Evolutionary conservation across 495 filamentous ascomycete genomes (phyloP).

Genomic region (Penicillium ochrochloron): DNA sequence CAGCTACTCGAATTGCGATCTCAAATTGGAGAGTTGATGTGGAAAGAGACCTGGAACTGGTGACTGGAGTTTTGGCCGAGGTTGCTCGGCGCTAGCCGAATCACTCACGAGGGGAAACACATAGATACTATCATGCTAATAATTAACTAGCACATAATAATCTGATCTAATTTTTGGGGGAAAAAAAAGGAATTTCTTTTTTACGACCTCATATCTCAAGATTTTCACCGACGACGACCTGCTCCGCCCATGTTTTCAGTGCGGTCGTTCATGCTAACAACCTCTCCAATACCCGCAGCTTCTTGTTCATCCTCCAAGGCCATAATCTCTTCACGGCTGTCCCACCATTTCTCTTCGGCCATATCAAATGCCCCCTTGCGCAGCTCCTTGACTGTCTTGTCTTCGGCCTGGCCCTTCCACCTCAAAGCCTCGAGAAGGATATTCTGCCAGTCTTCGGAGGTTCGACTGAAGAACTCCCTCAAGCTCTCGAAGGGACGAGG

Average conservation of each 20-base stretch:
- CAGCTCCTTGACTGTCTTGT: conserved; percentile 84
- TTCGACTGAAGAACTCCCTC: conserved; percentile 89
- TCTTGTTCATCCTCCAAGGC: conserved; percentile 95
- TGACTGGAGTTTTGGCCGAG: conserved; percentile 42
- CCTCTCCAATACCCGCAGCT: conserved; percentile 92
- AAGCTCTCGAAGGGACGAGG: conserved; percentile 89
- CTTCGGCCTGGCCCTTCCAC: conserved; percentile 55
- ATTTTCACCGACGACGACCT: conserved; percentile 58
- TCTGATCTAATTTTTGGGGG: not conserved
- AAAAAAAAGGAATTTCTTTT: not conserved
- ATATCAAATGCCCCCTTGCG: conserved; percentile 85
- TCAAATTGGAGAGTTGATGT: conserved; percentile 72
- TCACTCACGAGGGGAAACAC: not conserved
- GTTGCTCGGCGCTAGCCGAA: conserved; percentile 22
- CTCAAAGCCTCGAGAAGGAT: conserved; percentile 70
- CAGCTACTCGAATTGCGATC: conserved; percentile 80
- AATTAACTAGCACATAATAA: not conserved
- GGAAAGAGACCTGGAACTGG: conserved; percentile 41
- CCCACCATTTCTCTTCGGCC: conserved; percentile 98
- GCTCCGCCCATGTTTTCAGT: conserved; percentile 59
- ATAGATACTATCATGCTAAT: not conserved
- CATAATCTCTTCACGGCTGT: conserved; percentile 91
- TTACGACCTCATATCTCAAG: not conserved
- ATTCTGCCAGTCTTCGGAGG: conserved; percentile 89
- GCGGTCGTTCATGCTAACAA: conserved; percentile 82